A percentile compares a stretch with the other conserved stretches of the same genome.
Conservation (phyloP, 2,329 filamentous ascomycete genomes). For the Fusarium fujikuroi region DNA sequence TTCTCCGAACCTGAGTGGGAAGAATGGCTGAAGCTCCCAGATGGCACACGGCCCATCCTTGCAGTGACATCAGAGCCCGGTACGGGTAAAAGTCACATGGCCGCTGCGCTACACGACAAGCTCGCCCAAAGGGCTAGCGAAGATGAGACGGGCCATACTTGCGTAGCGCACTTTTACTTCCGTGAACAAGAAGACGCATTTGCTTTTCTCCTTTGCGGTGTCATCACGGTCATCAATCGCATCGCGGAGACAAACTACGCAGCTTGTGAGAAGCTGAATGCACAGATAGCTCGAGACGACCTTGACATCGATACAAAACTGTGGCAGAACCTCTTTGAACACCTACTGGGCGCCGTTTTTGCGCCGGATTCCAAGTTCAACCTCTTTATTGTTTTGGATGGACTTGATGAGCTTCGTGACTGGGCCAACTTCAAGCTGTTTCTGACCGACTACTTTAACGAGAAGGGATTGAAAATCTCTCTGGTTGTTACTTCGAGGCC, state of each 20-base stretch:
- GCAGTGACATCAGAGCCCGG: constrained; percentile 47
- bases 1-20: constrained; percentile 44
- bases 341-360: neutral
- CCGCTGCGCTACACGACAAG: constrained; percentile 36
- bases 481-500: constrained; percentile 43
- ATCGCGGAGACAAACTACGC: constrained; percentile 45
- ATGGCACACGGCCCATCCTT: constrained; percentile 31
- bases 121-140: constrained; percentile 15
- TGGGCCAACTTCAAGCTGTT: neutral
- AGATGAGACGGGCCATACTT: constrained; percentile 31
- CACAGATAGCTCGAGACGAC: constrained; percentile 43
- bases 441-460: neutral
- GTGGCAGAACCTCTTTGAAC: neutral
- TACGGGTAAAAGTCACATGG: constrained; percentile 50
- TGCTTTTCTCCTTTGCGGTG: constrained; percentile 37
- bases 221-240: constrained; percentile 46
- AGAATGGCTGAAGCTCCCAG: constrained; percentile 35
- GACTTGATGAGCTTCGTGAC: constrained; percentile 2
- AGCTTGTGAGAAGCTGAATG: constrained; percentile 46
- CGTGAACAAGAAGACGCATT: constrained; percentile 46
- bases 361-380: neutral
- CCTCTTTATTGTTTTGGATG: constrained; percentile 1
- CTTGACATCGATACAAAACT: neutral
- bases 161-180: constrained; percentile 51
- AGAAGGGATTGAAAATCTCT: constrained; percentile 31